Evolutionary conservation across 805 yeast species (phyloP), one percentile per base, ranked within the genome.

Genomic region (Candida pseudoglaebosa): DNA sequence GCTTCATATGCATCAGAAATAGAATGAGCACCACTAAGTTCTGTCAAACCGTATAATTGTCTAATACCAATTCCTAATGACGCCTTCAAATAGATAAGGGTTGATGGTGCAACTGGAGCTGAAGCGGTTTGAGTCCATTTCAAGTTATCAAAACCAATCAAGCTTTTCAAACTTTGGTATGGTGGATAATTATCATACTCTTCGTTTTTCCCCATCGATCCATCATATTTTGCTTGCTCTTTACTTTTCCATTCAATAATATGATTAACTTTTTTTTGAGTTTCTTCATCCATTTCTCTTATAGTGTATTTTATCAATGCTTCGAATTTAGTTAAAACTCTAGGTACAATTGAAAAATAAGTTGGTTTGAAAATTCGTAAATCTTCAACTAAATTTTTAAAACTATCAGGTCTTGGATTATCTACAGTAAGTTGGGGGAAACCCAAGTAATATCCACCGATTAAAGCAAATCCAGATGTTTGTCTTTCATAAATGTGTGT

Each of bases 31-130:
- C 82, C 83, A 49, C 78, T 71, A 9, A 80, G 66, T 54, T 81
- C 88, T 3, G 85, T 79, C 29, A 80, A 67, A 2, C 90, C 90
- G 56, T 82, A 84, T 9, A 90, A 90, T 59, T 82, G 88, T 8
- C 59, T 45, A 42, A 75, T 73, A 64, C 74, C 77, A 42, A 75
- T 57, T 43, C 75, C 76, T 38, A 84, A 67, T 1, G 79, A 70
- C 13, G 79, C 78, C 49, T 78, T 73, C 49, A 84, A 59, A 54
- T 80, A 83, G 41, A 63, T 59, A 26, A 81, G 65, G 1, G 87
- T 79, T 24, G 73, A 79, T 15, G 73, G 70, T 15, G 84, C 67
- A 43, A 84, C 67, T 16, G 91, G 91, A 2, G 90, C 89, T 22
- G 85, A 78, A 15, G 90, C 73, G 9, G 66, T 59, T 36, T 56